These are phyloP conservation scores for Helicostylum pulchrum DNA, from an alignment of 192 early-diverging fungal genomes.

Conservation along the genomic window DNA sequence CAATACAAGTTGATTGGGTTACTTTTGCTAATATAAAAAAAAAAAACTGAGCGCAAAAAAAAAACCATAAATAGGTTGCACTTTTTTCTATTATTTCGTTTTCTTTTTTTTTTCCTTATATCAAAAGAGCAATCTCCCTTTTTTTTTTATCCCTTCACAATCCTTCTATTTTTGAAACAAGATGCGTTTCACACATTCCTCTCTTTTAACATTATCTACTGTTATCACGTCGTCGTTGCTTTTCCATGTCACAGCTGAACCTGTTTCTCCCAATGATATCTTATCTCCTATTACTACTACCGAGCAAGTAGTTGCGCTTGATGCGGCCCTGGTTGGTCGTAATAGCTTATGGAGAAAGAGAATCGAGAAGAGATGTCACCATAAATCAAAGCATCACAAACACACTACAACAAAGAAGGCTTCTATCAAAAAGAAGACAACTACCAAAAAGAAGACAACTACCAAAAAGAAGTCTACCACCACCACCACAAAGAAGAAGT, in stretches of 20 bases:
- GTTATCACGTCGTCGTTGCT: constrained; percentile 2
- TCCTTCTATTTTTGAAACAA: background rate
- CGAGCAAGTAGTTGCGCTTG: background rate
- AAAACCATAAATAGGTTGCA: too few relatives aligned
- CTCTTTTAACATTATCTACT: constrained; percentile 10
- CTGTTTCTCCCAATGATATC: background rate
- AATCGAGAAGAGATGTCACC: constrained; percentile 4
- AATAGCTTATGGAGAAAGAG: background rate
- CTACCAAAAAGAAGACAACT: constrained; percentile 2
- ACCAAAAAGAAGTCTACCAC: constrained; percentile 4
- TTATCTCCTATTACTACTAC: background rate
- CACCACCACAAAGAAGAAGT: constrained; percentile 6
- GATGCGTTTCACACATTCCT: constrained; percentile 15
- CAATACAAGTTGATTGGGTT: too few relatives aligned
- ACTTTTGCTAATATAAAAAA: too few relatives aligned
- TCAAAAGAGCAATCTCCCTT: background rate
- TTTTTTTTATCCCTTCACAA: background rate
- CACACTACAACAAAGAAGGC: background rate
- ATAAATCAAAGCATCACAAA: background rate
- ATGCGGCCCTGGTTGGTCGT: constrained; percentile 10
- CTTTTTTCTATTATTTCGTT: background rate
- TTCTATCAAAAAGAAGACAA: background rate
- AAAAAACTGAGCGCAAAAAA: too few relatives aligned
- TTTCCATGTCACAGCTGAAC: background rate
- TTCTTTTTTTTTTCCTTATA: background rate